Evolutionary conservation across 768 basidiomycete species (phyloP), one percentile per base, ranked within the genome.

Genomic region (Suillus clintonianus): DNA sequence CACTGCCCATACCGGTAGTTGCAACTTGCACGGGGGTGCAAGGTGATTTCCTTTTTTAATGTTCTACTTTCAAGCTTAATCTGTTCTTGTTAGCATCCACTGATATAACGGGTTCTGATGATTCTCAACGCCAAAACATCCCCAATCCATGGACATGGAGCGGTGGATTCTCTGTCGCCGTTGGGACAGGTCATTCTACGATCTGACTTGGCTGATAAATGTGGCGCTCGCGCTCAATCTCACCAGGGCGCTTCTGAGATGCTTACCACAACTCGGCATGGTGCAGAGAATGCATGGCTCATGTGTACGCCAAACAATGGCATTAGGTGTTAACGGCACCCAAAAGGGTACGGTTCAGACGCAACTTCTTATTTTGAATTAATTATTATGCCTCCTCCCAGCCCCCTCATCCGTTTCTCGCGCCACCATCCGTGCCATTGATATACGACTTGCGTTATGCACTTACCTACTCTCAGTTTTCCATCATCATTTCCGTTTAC

Each of bases 391-490:
- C 39, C 2, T 34, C 24, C 19, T 3, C 3, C 34, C 39, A 39
- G 15, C 17, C 22, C 22, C 51, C 27, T 4, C 27, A 27, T 27
- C 27, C 27, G 27, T 27, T 55, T n/a, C 53, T 55, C 5, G 50
- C 61, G 15, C 53, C 53, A 42, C 51, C 27, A 22, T 54, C 50
- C 6, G 47, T 42, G 13, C 22, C 53, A 30, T 27, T 63, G 17
- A 27, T 58, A 32, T 63, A 63, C 51, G 62, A 63, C 36, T 13
- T 63, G 24, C 62, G 62, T 19, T 34, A 47, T 3, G 19, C 56
- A 2, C 62, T 56, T 0, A 30, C 39, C 17, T 11, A n/a, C 45
- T 27, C 17, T 59, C 6, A 36, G 42, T 2, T 58, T 58, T 27
- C 55, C 56, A 24, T 39, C 54, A n/a, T 34, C 47, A 19, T 63